Percentiles rank a stretch among this genome's conserved stretches.
Conservation (phyloP, 2,329 filamentous ascomycete species). For the Phaeosphaeria sp. region DNA sequence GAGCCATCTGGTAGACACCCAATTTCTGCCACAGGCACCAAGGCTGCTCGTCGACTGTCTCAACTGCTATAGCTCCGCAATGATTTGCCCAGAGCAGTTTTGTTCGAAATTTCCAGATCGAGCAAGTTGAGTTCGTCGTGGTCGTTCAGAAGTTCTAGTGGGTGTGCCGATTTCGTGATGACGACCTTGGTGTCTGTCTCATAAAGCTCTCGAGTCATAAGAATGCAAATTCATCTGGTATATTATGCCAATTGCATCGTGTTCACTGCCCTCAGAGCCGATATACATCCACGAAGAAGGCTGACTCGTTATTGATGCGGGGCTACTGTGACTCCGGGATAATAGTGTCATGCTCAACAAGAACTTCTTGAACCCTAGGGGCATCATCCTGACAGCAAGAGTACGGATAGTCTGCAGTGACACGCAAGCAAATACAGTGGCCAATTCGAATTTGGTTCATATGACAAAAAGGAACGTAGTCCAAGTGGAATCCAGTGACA, state of each 20-base stretch:
- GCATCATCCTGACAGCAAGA: constrained; percentile 16
- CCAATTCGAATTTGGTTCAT: constrained; percentile 30
- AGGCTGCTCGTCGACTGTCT: constrained; percentile 3
- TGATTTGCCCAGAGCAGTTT: neutral
- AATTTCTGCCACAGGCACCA: constrained; percentile 3
- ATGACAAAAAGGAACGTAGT: constrained; percentile 26
- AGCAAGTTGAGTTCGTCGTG: constrained; percentile 1
- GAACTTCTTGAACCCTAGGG: constrained; percentile 4
- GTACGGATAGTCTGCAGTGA: constrained; percentile 25
- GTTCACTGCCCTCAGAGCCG: constrained; percentile 1
- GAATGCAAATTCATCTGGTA: constrained; percentile 15
- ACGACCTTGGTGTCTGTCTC: constrained; percentile 1
- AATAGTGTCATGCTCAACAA: constrained; percentile 1
- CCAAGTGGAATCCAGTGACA: constrained; percentile 30
- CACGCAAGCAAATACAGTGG: constrained; percentile 19
- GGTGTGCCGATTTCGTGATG: constrained; percentile 3
- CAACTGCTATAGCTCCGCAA: neutral
- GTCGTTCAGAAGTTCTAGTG: neutral
- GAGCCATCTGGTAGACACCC: constrained; percentile 8
- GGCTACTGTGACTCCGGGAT: neutral
- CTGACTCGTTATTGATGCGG: neutral
- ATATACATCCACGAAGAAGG: constrained; percentile 12
- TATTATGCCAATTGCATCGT: constrained; percentile 3
- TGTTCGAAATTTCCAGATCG: neutral
- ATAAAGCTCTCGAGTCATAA: constrained; percentile 4